Conservation (phyloP, 2,329 filamentous ascomycete genomes). For the Neonectria neomacrospora region DNA sequence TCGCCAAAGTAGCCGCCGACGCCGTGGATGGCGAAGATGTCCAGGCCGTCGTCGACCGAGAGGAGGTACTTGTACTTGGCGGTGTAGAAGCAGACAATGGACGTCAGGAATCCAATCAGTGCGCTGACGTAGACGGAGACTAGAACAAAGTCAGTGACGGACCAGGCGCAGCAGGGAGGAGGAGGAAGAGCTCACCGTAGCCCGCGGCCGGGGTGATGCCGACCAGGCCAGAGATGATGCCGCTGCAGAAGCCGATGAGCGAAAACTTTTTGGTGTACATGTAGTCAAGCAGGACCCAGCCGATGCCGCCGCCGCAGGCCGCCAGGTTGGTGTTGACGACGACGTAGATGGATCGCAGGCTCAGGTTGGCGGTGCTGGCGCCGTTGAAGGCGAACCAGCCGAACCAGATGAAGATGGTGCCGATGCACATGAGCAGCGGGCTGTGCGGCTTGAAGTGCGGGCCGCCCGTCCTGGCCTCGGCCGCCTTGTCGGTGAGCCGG, state of each 20-base stretch:
- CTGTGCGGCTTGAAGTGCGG: slow-evolving; percentile 66
- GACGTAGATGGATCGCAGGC: slow-evolving; percentile 63
- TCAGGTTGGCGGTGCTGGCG: slow-evolving; percentile 61
- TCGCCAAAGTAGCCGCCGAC: slow-evolving; percentile 68
- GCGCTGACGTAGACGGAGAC: slow-evolving; percentile 62
- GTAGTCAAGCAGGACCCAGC: slow-evolving; percentile 66
- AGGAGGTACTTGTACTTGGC: slow-evolving; percentile 63
- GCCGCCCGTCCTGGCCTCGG: slow-evolving; percentile 29
- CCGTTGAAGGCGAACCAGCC: slow-evolving; percentile 68
- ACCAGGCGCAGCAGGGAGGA: rapidly evolving
- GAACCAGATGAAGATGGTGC: slow-evolving; percentile 74
- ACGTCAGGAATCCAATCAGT: slow-evolving; percentile 63
- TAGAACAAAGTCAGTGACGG: slow-evolving; percentile 8
- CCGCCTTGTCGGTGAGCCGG: slow-evolving; percentile 48
- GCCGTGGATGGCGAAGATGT: slow-evolving; percentile 70
- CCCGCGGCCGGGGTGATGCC: slow-evolving; percentile 69
- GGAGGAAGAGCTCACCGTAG: slow-evolving; percentile 45
- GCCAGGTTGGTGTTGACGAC: slow-evolving; percentile 70
- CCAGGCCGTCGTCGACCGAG: slow-evolving; percentile 66
- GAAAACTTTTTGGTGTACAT: slow-evolving; percentile 51
- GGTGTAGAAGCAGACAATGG: slow-evolving; percentile 58
- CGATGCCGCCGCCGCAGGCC: slow-evolving; percentile 63
- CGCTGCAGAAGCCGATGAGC: slow-evolving; percentile 53
- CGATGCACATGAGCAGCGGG: slow-evolving; percentile 70
- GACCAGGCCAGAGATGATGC: slow-evolving; percentile 66